Percentiles rank a stretch among this genome's conserved stretches.
These are phyloP conservation scores for Neopestalotiopsis sp. DNA, from an alignment of 2,329 filamentous ascomycete species.

Conservation along the genomic window DNA sequence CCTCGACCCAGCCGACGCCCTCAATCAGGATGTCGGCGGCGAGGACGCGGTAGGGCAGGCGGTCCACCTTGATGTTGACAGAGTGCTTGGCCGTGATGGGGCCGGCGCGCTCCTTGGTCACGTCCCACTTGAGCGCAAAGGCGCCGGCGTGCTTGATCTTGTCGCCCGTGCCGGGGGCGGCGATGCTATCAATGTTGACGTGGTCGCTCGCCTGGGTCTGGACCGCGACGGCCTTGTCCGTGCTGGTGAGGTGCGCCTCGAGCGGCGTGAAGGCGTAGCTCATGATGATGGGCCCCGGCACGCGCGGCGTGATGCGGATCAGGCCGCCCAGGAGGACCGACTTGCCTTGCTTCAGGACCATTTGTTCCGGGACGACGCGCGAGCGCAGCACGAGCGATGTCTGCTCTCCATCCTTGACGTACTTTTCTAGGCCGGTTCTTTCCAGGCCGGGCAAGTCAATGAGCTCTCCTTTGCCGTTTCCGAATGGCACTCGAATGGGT, in stretches of 20 bases:
- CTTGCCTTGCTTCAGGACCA: slow-evolving; percentile 74
- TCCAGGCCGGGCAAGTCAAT: slow-evolving; percentile 90
- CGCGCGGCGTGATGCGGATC: slow-evolving; percentile 81
- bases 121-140: slow-evolving; percentile 79
- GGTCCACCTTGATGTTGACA: slow-evolving; percentile 66
- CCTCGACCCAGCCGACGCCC: slow-evolving; percentile 90
- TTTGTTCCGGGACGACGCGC: slow-evolving; percentile 75
- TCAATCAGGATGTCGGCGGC: slow-evolving; percentile 87
- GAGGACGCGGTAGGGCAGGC: slow-evolving; percentile 79
- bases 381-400: slow-evolving; percentile 77
- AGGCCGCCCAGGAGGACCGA: slow-evolving; percentile 86
- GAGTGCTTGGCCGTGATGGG: slow-evolving; percentile 70
- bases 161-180: slow-evolving; percentile 59
- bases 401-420: slow-evolving; percentile 71
- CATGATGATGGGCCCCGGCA: slow-evolving; percentile 69
- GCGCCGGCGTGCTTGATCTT: slow-evolving; percentile 73
- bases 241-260: slow-evolving; percentile 75
- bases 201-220: slow-evolving; percentile 66
- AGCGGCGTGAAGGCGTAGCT: slow-evolving; percentile 89
- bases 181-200: slow-evolving; percentile 66
- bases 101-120: slow-evolving; percentile 79
- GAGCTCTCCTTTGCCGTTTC: slow-evolving; percentile 83
- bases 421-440: slow-evolving; percentile 72
- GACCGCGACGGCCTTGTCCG: slow-evolving; percentile 77
- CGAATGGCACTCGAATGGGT: slow-evolving; percentile 91